A percentile compares a stretch with the other conserved stretches of the same genome.
phyloP scores from a whole-genome alignment of 2,329 filamentous ascomycete species.

The Plectosphaerella cucumerina region DNA sequence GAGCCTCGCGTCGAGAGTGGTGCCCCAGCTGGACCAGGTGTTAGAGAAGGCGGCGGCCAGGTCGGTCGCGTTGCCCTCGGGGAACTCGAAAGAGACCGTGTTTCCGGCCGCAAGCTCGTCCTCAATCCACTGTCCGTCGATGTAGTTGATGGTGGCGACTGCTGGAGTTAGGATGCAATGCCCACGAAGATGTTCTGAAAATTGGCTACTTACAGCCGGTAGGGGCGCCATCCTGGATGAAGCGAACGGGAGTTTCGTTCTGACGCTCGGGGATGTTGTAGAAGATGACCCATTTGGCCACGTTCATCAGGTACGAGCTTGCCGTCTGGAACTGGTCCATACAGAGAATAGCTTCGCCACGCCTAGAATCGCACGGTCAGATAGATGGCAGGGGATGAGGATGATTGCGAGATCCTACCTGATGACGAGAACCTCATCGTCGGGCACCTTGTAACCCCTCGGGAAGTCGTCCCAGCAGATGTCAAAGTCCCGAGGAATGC shows the following conservation, averaged over 20 bases:
- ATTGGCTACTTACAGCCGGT: slow-evolving; percentile 3
- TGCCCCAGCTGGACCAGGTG: slow-evolving; percentile 33
- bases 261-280: slow-evolving; percentile 2
- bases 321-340: background rate
- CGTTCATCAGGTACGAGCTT: slow-evolving; percentile 2
- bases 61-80: background rate
- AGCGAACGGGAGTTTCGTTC: slow-evolving; percentile 4
- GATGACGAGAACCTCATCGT: slow-evolving; percentile 1
- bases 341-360: background rate
- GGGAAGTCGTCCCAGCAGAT: background rate
- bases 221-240: slow-evolving; percentile 4
- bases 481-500: slow-evolving; percentile 1
- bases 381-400: too few species aligned
- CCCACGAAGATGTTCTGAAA: too few species aligned
- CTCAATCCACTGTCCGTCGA: slow-evolving; percentile 4
- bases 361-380: background rate
- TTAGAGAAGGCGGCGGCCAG: slow-evolving; percentile 1
- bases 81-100: slow-evolving; percentile 2
- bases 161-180: background rate
- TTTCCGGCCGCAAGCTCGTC: slow-evolving; percentile 1
- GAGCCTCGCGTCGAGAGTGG: slow-evolving; percentile 52
- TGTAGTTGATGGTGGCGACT: slow-evolving; percentile 5
- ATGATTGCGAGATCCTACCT: background rate
- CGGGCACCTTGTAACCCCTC: background rate
- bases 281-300: slow-evolving; percentile 7